phyloP scores from a whole-genome alignment of 2,329 filamentous ascomycete species.

The Orbilia ellipsospora region DNA sequence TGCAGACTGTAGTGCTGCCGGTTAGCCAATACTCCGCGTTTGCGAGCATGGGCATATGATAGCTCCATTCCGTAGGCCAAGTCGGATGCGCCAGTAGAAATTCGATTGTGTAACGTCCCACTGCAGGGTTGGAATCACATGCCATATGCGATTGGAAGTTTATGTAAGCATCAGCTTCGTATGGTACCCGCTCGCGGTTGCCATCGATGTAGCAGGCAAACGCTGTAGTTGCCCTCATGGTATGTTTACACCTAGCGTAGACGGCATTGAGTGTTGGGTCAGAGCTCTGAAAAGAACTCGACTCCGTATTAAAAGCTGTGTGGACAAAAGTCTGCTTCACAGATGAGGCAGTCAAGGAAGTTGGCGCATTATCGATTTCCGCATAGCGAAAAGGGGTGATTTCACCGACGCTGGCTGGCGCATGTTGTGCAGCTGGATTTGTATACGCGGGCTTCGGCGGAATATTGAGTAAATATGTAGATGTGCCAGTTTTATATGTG shows the following conservation, averaged over 20 bases:
- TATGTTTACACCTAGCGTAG: constrained; percentile 25
- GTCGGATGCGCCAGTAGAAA: constrained; percentile 22
- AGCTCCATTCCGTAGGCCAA: constrained; percentile 35
- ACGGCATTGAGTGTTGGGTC: constrained; percentile 33
- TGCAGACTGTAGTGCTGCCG: constrained; percentile 6
- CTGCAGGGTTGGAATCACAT: constrained; percentile 24
- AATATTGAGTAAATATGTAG: constrained; percentile 14
- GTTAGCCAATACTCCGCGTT: constrained; percentile 22
- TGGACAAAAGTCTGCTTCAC: constrained; percentile 21
- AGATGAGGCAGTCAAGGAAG: not conserved
- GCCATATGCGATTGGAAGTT: constrained; percentile 34
- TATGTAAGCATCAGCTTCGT: constrained; percentile 36
- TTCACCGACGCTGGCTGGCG: constrained; percentile 25
- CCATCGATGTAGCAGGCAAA: constrained; percentile 33
- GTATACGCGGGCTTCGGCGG: constrained; percentile 21
- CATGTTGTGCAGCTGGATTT: constrained; percentile 19
- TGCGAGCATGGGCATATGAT: constrained; percentile 39
- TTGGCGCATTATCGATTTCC: constrained; percentile 37
- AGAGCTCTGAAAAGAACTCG: constrained; percentile 17
- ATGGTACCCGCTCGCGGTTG: constrained; percentile 30
- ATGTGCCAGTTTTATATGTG: constrained; percentile 7
- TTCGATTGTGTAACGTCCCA: constrained; percentile 26
- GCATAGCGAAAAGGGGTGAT: constrained; percentile 28
- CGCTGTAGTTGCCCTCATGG: constrained; percentile 28
- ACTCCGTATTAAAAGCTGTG: constrained; percentile 20